Percentiles rank a stretch among this genome's conserved stretches.
Conservation (phyloP, 1,284 basidiomycete genomes). For the Pseudozyma hubeiensis region DNA sequence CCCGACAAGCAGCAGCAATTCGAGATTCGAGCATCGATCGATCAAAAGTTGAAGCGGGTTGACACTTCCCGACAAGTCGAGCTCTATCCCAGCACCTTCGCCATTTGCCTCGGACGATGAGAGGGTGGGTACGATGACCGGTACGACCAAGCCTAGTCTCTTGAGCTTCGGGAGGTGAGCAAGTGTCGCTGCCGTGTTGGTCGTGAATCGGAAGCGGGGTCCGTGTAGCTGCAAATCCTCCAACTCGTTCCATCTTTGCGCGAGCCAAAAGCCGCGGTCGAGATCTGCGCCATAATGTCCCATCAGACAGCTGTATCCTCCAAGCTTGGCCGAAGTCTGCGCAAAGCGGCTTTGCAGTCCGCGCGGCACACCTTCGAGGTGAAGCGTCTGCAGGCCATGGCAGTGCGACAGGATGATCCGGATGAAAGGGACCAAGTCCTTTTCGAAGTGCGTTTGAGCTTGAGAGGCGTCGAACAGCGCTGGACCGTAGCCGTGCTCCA, state of each 20-base stretch:
- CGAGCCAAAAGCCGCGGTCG: constrained; percentile 30
- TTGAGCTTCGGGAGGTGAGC: constrained; percentile 14
- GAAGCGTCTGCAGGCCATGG: constrained; percentile 6
- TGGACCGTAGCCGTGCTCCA: constrained; percentile 9
- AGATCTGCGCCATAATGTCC: constrained; percentile 32
- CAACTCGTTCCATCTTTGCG: constrained; percentile 13
- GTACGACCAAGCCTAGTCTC: constrained; percentile 25
- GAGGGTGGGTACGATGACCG: constrained; percentile 13
- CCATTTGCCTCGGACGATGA: neutral
- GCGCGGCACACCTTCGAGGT: constrained; percentile 30
- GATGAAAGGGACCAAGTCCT: constrained; percentile 13
- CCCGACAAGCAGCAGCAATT: constrained; percentile 29
- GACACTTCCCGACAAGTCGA: constrained; percentile 16
- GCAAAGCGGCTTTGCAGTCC: constrained; percentile 4
- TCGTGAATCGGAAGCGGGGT: constrained; percentile 25
- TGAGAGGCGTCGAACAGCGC: constrained; percentile 43
- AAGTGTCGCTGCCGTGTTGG: constrained; percentile 1
- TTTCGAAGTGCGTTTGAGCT: constrained; percentile 35
- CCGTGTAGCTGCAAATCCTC: constrained; percentile 38
- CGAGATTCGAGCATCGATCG: constrained; percentile 9
- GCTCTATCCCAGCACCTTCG: neutral
- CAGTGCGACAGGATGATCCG: constrained; percentile 17
- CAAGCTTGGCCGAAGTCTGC: neutral
- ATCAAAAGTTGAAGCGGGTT: constrained; percentile 36
- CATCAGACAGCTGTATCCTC: constrained; percentile 17